Evolutionary conservation across 1,284 basidiomycete genomes (phyloP).

Genomic region (Rhizoctonia solani): DNA sequence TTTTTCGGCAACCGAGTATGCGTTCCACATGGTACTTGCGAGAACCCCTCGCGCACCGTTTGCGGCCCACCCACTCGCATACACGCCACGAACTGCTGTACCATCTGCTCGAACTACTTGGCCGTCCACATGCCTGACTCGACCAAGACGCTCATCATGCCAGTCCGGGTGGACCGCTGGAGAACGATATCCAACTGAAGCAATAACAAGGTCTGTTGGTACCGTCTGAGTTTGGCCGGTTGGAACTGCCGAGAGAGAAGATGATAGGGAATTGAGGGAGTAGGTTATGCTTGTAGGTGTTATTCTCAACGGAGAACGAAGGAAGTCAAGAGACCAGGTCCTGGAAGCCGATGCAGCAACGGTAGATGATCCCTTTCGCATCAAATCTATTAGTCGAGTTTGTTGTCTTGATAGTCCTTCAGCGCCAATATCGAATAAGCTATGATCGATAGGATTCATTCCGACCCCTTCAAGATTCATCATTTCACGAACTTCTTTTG

Average conservation of each 20-base stretch:
- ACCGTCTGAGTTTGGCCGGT: conserved; percentile 62
- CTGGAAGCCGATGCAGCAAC: conserved; percentile 52
- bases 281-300: conserved; percentile 35
- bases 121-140: conserved; percentile 55
- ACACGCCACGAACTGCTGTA: conserved; percentile 46
- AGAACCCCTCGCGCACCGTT: conserved; percentile 92
- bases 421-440: conserved; percentile 50
- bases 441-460: conserved; percentile 59
- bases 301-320: conserved; percentile 66
- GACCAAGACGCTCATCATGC: conserved; percentile 59
- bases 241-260: conserved; percentile 55
- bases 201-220: conserved; percentile 78
- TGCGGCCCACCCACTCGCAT: conserved; percentile 93
- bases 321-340: conserved; percentile 82
- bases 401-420: conserved; percentile 63
- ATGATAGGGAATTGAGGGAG: conserved; percentile 58
- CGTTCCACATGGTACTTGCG: conserved; percentile 92
- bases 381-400: conserved; percentile 64
- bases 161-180: conserved; percentile 44
- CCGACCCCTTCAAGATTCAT: conserved; percentile 73
- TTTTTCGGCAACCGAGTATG: conserved; percentile 76
- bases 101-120: conserved; percentile 44
- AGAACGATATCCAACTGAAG: conserved; percentile 85
- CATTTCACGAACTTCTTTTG: conserved; percentile 94
- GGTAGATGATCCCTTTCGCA: conserved; percentile 65